These are phyloP conservation scores for Aspergillus sp. DNA, from an alignment of 2,329 filamentous ascomycete species.

Conservation along the genomic window DNA sequence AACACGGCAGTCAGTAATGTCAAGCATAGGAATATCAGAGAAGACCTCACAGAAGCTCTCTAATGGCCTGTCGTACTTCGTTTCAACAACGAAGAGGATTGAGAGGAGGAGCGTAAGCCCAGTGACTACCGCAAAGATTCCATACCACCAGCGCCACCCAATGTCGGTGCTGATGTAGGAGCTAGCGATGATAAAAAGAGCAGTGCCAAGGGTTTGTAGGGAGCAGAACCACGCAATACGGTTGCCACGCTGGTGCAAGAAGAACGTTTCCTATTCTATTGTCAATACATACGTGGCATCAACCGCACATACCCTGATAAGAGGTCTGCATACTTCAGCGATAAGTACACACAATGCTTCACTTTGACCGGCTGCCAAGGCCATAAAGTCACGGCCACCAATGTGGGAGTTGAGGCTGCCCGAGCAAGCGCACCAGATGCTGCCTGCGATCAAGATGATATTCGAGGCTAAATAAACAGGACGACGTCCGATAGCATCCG, in stretches of 20 bases:
- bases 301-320: background rate
- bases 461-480: conserved; percentile 15
- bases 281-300: background rate
- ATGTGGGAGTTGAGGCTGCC: conserved; percentile 35
- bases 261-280: conserved; percentile 36
- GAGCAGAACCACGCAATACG: conserved; percentile 16
- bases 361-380: conserved; percentile 42
- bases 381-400: conserved; percentile 37
- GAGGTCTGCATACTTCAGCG: conserved; percentile 18
- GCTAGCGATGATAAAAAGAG: conserved; percentile 31
- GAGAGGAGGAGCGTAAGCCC: conserved; percentile 34
- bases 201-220: conserved; percentile 19
- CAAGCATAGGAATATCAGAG: background rate
- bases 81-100: conserved; percentile 44
- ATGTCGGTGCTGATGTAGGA: conserved; percentile 34
- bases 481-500: conserved; percentile 15
- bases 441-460: conserved; percentile 11
- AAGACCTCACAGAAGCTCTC: background rate
- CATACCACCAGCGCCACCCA: conserved; percentile 43
- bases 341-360: conserved; percentile 45
- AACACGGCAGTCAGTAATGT: no score
- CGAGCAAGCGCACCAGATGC: conserved; percentile 24
- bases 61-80: conserved; percentile 16
- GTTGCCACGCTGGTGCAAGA: conserved; percentile 43
- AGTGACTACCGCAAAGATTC: conserved; percentile 32